These are phyloP conservation scores for Neopestalotiopsis clavispora DNA, from an alignment of 2,329 filamentous ascomycete species.

Conservation along the genomic window DNA sequence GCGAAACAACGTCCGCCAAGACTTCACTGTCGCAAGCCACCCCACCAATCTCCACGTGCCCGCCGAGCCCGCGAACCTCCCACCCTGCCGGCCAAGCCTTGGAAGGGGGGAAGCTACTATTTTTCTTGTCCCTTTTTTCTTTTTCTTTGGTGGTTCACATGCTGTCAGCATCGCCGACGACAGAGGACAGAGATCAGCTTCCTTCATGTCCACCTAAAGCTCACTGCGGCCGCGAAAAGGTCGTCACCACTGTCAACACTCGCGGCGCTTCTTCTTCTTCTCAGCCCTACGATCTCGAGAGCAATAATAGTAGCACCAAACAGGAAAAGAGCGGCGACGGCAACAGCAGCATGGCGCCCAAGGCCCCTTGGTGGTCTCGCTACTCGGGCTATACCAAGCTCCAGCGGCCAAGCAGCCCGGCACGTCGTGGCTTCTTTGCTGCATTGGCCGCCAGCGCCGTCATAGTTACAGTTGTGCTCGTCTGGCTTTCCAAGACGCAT, in stretches of 20 bases:
- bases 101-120: background rate
- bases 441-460: slow-evolving; percentile 17
- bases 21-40: background rate
- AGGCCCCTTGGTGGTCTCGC: slow-evolving; percentile 20
- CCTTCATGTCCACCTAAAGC: slow-evolving; percentile 12
- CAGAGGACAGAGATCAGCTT: background rate
- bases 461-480: slow-evolving; percentile 20
- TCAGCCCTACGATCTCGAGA: slow-evolving; percentile 12
- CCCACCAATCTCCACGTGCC: slow-evolving; percentile 2
- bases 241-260: background rate
- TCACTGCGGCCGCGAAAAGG: slow-evolving; percentile 8
- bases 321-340: background rate
- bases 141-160: background rate
- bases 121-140: background rate
- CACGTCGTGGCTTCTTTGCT: slow-evolving; percentile 21
- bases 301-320: background rate
- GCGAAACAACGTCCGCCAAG: background rate
- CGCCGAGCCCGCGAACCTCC: background rate
- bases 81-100: background rate
- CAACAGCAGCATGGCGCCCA: slow-evolving; percentile 15
- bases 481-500: slow-evolving; percentile 17
- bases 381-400: slow-evolving; percentile 20
- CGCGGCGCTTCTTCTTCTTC: background rate
- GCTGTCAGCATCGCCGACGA: background rate
- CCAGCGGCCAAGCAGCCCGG: slow-evolving; percentile 13